phyloP scores from a whole-genome alignment of 805 yeast species.

The Lipomyces oligophaga region DNA sequence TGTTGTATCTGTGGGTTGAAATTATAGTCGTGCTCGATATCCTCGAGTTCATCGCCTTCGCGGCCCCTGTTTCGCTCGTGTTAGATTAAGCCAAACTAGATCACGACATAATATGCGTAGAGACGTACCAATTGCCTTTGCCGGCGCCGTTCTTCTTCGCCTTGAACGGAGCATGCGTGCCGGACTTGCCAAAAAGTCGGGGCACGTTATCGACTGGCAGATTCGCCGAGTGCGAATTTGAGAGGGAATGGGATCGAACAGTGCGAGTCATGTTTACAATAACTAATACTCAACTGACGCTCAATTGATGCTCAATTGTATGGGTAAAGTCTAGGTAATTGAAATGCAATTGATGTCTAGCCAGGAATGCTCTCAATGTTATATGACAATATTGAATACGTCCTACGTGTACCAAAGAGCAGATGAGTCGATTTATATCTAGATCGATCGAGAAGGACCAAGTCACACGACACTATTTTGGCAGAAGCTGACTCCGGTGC shows the following conservation, averaged over 20 bases:
- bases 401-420: too few relatives aligned
- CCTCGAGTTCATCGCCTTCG: slow-evolving; percentile 32
- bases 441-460: too few relatives aligned
- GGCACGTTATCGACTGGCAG: slow-evolving; percentile 18
- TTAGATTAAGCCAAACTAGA: background rate
- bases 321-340: too few relatives aligned
- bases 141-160: slow-evolving; percentile 33
- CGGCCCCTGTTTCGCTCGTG: slow-evolving; percentile 24
- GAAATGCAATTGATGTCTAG: too few relatives aligned
- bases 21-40: slow-evolving; percentile 29
- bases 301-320: too few relatives aligned
- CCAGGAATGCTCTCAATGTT: too few relatives aligned
- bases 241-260: slow-evolving; percentile 16
- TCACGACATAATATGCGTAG: background rate
- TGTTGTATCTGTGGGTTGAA: slow-evolving; percentile 28
- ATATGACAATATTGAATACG: too few relatives aligned
- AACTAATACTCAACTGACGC: background rate
- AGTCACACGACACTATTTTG: too few relatives aligned
- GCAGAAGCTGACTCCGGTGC: too few relatives aligned
- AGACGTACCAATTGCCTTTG: slow-evolving; percentile 31
- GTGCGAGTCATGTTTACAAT: slow-evolving; percentile 22
- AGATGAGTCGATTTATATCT: too few relatives aligned
- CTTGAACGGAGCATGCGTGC: slow-evolving; percentile 18
- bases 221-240: slow-evolving; percentile 7
- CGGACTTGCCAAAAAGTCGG: slow-evolving; percentile 30